Evolutionary conservation across 2,329 filamentous ascomycete genomes (phyloP), one percentile per base, ranked within the genome.

Genomic region (Curvularia lunata): DNA sequence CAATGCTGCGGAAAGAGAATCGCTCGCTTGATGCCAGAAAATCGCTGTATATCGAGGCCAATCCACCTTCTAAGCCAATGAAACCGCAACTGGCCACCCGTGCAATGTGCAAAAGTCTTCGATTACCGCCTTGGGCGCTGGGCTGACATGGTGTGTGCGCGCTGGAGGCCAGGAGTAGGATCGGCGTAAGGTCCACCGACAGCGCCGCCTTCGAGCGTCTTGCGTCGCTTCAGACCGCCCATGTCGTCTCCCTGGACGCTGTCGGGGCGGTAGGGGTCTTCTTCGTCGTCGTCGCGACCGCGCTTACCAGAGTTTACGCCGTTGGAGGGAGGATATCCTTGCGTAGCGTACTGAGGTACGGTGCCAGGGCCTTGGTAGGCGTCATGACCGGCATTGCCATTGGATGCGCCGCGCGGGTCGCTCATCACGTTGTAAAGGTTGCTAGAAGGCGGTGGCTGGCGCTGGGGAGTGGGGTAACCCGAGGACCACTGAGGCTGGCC

Each of bases 381-480:
- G 65, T 96, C 91, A 48, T 84, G 84, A 19, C 84, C 79, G 12
- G 86, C 78, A 28, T 82, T 84, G n/a, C 89, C 89, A 65, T 91
- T 91, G 10, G 86, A 77, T 28, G 82, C 79, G 47, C 81, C 86
- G 25, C 91, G 86, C 58, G 91, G 90, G 73, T 91, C 92, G 75
- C 89, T 93, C 80, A 96, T 92, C 62, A 96, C 89, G 76, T 88
- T 96, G 83, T 96, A 96, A 49, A 97, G 81, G 73, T 88, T 96
- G 81, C 91, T 93, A 0, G 91, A 88, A 3, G 89, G 84, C 58
- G 87, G 83, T 42, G 81, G 80, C 56, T 83, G 81, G 41, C 92
- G 88, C 21, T 92, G 92, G 48, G 93, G 90, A 0, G 91, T 93
- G 74, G 83, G 89, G 79, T 96, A 96, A 25, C 88, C 88, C 45